Evolutionary conservation across 23 red algal species (phyloP).

Genomic region (Gracilaria vermiculophylla): DNA sequence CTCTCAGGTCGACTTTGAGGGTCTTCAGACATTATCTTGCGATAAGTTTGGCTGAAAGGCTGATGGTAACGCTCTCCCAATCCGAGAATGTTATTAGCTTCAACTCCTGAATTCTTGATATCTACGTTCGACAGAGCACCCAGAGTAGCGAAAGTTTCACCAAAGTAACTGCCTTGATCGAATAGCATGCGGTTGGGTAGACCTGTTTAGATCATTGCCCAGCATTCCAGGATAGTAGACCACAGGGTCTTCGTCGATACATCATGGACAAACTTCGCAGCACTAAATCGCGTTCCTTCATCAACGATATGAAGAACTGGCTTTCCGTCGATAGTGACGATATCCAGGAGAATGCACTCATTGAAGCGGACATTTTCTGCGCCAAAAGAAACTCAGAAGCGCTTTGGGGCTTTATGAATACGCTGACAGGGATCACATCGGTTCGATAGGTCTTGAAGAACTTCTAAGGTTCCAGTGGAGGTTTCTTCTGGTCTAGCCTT

Average conservation of each 20-base stretch:
- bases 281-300: background rate
- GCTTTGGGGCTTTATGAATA: slow-evolving; percentile 28
- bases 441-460: slow-evolving; percentile 21
- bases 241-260: background rate
- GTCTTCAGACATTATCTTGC: background rate
- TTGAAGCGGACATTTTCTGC: slow-evolving; percentile 14
- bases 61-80: slow-evolving; percentile 32
- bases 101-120: background rate
- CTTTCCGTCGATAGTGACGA: slow-evolving; percentile 22
- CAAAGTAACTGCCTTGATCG: background rate
- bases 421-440: slow-evolving; percentile 39
- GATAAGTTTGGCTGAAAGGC: slow-evolving; percentile 10
- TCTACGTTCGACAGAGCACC: background rate
- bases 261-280: slow-evolving; percentile 5
- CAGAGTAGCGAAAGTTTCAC: background rate
- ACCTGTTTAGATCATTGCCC: slow-evolving; percentile 3
- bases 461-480: background rate
- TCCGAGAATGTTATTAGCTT: slow-evolving; percentile 19
- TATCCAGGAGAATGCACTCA: slow-evolving; percentile 6
- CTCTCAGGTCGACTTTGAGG: background rate
- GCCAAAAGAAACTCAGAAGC: slow-evolving; percentile 33
- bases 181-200: slow-evolving; percentile 6
- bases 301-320: slow-evolving; percentile 43
- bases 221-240: background rate
- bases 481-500: slow-evolving; percentile 27